Evolutionary conservation across 306 rosid genomes (phyloP), one percentile per base, ranked within the genome.

Genomic region (Malus sieversii): DNA sequence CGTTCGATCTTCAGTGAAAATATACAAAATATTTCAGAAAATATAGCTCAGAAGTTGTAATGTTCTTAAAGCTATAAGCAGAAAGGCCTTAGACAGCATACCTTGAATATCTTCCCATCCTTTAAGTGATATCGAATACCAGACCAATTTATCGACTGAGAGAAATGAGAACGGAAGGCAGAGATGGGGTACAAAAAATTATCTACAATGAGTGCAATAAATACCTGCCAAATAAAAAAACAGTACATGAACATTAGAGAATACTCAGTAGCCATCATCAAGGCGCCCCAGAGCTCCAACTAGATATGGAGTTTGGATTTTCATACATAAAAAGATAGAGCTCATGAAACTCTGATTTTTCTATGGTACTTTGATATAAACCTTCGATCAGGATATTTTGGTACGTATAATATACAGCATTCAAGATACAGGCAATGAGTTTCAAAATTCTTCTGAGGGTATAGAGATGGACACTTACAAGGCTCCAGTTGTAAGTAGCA

Each of bases 131-230:
- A 96, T 46, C 85, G 79, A 61, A 90, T 96, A 53, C 99, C 99
- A 22, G 99, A 96, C 99, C 99, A 96, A 68, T 91, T 96, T 84
- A 96, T 96, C 30, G 90, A 89, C 70, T 96, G 97, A 71, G 97
- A 78, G 78, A 90, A 88, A 84, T 96, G 98, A 53, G 99, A 96
- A 70, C 98, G 92, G 19, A 92, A 13, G 0, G 99, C 98, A 51
- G 93, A 96, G 81, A 96, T 3, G 20, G 98, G 93, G 83, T 96
- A 96, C 25, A 96, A 78, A 80, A 88, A 96, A 85, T 96, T 96
- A 82, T 85, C 99, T 69, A 91, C 99, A 85, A 96, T 35, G 86
- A 96, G 69, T n/a, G 99, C 98, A 53, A 96, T 83, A 83, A 92
- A 96, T 32, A 96, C 97, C 99, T 96, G 96, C 77, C 63, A 79